These are phyloP conservation scores for Penicillium subrubescens DNA, from an alignment of 495 filamentous ascomycete species.

Conservation along the genomic window DNA sequence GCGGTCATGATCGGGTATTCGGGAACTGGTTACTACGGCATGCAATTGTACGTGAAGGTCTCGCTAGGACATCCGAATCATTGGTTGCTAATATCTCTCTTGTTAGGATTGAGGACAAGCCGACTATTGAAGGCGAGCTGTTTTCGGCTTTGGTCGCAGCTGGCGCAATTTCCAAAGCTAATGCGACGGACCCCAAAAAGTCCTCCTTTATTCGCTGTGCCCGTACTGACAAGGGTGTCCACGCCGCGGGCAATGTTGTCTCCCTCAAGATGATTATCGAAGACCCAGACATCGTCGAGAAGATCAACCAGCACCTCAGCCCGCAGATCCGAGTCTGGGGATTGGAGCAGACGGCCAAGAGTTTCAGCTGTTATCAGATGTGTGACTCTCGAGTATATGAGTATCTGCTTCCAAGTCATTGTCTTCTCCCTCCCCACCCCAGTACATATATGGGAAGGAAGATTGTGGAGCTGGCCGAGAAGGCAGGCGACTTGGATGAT, in stretches of 20 bases:
- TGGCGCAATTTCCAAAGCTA: slow-evolving; percentile 93
- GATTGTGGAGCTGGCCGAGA: slow-evolving; percentile 69
- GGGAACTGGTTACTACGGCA: slow-evolving; percentile 95
- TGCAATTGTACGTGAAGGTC: slow-evolving; percentile 68
- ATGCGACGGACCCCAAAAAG: slow-evolving; percentile 95
- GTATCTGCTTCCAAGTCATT: slow-evolving; percentile 90
- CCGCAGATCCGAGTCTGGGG: slow-evolving; percentile 94
- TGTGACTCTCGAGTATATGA: slow-evolving; percentile 96
- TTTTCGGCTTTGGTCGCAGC: slow-evolving; percentile 88
- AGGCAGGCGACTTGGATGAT: slow-evolving; percentile 67
- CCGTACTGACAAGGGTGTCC: slow-evolving; percentile 95
- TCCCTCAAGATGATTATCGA: slow-evolving; percentile 95
- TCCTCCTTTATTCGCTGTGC: slow-evolving; percentile 92
- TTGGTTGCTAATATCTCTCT: slow-evolving; percentile 17
- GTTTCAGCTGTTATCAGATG: slow-evolving; percentile 88
- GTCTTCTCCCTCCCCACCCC: slow-evolving; percentile 89
- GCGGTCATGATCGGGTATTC: slow-evolving; percentile 94
- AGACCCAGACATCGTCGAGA: slow-evolving; percentile 80
- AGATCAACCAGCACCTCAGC: slow-evolving; percentile 83
- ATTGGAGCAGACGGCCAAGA: slow-evolving; percentile 76
- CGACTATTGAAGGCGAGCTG: slow-evolving; percentile 96
- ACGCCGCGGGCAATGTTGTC: slow-evolving; percentile 94
- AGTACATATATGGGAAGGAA: slow-evolving; percentile 80
- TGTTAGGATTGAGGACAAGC: slow-evolving; percentile 59
- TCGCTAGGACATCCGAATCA: background rate